Conservation (phyloP, 2,329 filamentous ascomycete genomes). For the Curvularia lunata region DNA sequence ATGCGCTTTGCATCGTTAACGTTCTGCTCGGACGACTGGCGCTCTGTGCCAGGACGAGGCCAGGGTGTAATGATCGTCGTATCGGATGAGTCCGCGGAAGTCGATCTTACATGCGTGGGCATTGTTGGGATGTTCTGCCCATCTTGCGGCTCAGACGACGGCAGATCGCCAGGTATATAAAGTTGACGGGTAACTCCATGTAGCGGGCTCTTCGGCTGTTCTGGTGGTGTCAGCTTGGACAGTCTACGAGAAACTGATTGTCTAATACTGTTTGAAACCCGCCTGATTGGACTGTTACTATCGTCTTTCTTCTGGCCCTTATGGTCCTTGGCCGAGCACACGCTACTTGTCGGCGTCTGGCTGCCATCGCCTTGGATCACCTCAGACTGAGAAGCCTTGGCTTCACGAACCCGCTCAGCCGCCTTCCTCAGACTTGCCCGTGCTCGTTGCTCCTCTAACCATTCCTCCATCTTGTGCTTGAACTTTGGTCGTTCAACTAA, state of each 20-base stretch:
- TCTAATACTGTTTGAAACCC: conserved; percentile 25
- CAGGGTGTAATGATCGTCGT: conserved; percentile 9
- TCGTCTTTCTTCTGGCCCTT: conserved; percentile 2
- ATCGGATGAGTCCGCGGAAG: conserved; percentile 3
- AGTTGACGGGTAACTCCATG: conserved; percentile 32
- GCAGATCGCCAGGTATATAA: conserved; percentile 15
- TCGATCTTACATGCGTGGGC: background rate
- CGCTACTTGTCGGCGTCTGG: conserved; percentile 2
- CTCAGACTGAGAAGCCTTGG: conserved; percentile 14
- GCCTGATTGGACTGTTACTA: conserved; percentile 27
- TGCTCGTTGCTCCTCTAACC: conserved; percentile 33
- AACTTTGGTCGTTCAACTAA: conserved; percentile 41
- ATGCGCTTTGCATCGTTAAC: conserved; percentile 23
- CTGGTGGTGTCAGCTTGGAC: conserved; percentile 10
- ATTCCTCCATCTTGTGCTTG: conserved; percentile 38
- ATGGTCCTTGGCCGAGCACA: background rate
- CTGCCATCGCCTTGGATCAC: conserved; percentile 4
- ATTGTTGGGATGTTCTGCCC: background rate
- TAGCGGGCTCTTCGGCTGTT: conserved; percentile 28
- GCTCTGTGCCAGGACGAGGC: conserved; percentile 15
- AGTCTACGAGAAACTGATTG: conserved; percentile 25
- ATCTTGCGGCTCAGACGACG: background rate
- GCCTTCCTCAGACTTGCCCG: conserved; percentile 26
- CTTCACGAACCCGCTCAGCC: conserved; percentile 13
- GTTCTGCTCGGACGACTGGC: conserved; percentile 21